Conservation (phyloP, 768 basidiomycete species). For the Psilocybe cubensis region DNA sequence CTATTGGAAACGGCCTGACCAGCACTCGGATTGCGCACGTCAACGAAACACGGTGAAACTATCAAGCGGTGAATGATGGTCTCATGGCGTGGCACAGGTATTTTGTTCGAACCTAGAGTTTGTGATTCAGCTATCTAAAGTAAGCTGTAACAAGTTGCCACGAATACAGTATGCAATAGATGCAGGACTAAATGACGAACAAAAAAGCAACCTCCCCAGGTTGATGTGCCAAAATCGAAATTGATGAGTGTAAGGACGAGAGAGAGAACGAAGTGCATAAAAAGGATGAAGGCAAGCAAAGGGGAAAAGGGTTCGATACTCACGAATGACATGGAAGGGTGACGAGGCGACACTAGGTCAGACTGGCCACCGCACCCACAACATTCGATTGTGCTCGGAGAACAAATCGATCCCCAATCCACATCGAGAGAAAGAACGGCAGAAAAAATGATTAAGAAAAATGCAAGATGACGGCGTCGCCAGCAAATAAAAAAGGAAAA, state of each 20-base stretch:
- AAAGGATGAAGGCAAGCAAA: constrained; percentile 13
- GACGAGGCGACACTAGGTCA: constrained; percentile 8
- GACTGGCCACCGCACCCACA: background rate
- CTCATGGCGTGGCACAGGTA: background rate
- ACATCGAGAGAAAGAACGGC: background rate
- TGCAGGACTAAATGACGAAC: constrained; percentile 2
- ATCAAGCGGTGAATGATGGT: background rate
- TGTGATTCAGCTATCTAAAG: constrained; percentile 11
- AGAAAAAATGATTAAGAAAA: background rate
- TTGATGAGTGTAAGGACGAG: constrained; percentile 18
- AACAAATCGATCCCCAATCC: background rate
- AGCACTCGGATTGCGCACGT: background rate
- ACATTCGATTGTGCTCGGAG: background rate
- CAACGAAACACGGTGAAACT: too few species aligned
- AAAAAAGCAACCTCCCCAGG: constrained; percentile 23
- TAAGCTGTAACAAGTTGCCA: constrained; percentile 1
- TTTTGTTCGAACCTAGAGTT: constrained; percentile 13
- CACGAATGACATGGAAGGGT: background rate
- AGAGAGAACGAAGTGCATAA: constrained; percentile 5
- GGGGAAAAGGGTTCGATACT: background rate
- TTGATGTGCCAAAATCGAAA: constrained; percentile 25
- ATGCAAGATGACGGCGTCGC: background rate
- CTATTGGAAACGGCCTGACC: background rate
- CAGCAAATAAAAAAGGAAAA: background rate
- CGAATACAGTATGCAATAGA: constrained; percentile 5